Evolutionary conservation across 1,284 basidiomycete genomes (phyloP).

Genomic region (Papiliotrema nemorosa): DNA sequence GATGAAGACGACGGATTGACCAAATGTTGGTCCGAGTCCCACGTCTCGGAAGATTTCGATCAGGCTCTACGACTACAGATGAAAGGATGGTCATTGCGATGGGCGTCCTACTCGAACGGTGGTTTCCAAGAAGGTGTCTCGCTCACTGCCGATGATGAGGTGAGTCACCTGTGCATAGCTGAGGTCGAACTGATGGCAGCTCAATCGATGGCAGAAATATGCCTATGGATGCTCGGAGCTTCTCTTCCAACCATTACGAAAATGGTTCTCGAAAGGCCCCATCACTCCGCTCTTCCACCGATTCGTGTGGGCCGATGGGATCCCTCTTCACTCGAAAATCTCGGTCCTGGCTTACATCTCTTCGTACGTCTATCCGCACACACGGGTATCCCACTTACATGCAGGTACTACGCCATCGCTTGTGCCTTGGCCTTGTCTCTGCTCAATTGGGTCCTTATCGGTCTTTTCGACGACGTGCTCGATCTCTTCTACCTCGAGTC

Average conservation of each 20-base stretch:
- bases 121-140: slow-evolving; percentile 87
- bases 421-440: slow-evolving; percentile 32
- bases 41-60: slow-evolving; percentile 80
- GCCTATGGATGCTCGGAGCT: slow-evolving; percentile 69
- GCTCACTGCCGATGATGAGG: slow-evolving; percentile 53
- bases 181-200: slow-evolving; percentile 9
- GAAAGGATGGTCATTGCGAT: slow-evolving; percentile 67
- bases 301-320: slow-evolving; percentile 68
- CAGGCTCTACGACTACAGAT: slow-evolving; percentile 63
- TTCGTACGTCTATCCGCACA: slow-evolving; percentile 13
- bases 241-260: slow-evolving; percentile 68
- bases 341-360: slow-evolving; percentile 42
- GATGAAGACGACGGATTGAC: slow-evolving; percentile 62
- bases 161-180: slow-evolving; percentile 9
- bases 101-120: slow-evolving; percentile 75
- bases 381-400: not conserved
- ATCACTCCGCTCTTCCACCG: slow-evolving; percentile 69
- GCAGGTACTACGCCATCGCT: slow-evolving; percentile 39
- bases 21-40: slow-evolving; percentile 74
- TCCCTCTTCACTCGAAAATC: slow-evolving; percentile 48
- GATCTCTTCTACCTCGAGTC: slow-evolving; percentile 41
- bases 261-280: slow-evolving; percentile 71
- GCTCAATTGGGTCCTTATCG: slow-evolving; percentile 37
- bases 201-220: slow-evolving; percentile 82
- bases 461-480: slow-evolving; percentile 31